phyloP scores from a whole-genome alignment of 2,329 filamentous ascomycete species.

The Chlorencoelia australis region DNA sequence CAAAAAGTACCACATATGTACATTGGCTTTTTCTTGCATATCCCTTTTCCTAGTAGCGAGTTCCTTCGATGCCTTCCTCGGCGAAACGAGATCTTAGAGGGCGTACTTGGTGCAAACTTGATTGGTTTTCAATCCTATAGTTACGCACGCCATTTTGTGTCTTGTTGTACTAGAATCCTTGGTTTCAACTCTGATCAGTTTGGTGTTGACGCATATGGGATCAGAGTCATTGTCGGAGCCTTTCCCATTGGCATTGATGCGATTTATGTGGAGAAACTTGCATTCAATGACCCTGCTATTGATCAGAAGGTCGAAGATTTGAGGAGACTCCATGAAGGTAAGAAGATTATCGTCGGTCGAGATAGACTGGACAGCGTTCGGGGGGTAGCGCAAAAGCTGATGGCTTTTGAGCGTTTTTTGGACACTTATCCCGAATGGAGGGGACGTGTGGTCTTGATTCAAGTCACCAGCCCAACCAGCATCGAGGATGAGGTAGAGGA shows the following conservation, averaged over 20 bases:
- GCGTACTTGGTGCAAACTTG: constrained; percentile 83
- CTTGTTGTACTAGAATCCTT: constrained; percentile 83
- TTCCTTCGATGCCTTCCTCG: constrained; percentile 82
- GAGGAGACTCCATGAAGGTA: constrained; percentile 69
- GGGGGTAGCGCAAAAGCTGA: constrained; percentile 90
- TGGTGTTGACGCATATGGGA: constrained; percentile 81
- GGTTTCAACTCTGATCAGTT: constrained; percentile 80
- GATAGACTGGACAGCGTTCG: constrained; percentile 89
- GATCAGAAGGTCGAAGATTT: constrained; percentile 64
- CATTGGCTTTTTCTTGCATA: constrained; percentile 89
- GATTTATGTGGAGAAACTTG: constrained; percentile 62
- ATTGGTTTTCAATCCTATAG: constrained; percentile 93
- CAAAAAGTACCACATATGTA: constrained; percentile 82
- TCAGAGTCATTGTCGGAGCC: constrained; percentile 81
- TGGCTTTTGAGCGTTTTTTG: constrained; percentile 87
- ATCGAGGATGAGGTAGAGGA: constrained; percentile 72
- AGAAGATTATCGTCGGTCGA: constrained; percentile 90
- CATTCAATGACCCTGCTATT: constrained; percentile 61
- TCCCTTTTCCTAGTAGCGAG: constrained; percentile 92
- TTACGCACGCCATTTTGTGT: constrained; percentile 89
- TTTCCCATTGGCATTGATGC: constrained; percentile 94
- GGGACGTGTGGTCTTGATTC: constrained; percentile 84
- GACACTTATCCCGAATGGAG: constrained; percentile 86
- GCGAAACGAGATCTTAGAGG: constrained; percentile 82
- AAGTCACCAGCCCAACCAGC: constrained; percentile 82